phyloP scores from a whole-genome alignment of 2,329 filamentous ascomycete species.

The Pseudogymnoascus sp. region DNA sequence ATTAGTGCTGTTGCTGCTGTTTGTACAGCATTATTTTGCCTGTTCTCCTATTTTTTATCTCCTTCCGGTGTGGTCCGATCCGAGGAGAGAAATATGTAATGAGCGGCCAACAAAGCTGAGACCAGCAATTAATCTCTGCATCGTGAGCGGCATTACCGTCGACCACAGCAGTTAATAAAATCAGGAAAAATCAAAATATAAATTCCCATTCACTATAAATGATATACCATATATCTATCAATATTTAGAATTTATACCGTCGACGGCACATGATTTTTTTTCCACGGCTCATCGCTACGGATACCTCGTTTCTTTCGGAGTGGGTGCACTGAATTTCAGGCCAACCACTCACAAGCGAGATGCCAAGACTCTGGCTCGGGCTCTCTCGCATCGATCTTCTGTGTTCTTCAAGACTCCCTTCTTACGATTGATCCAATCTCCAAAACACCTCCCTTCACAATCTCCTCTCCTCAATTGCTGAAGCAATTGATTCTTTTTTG shows the following conservation, averaged over 20 bases:
- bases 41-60: slow-evolving; percentile 5
- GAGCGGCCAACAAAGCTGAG: background rate
- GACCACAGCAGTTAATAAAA: background rate
- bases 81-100: slow-evolving; percentile 7
- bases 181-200: slow-evolving; percentile 1
- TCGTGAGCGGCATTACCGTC: background rate
- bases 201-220: background rate
- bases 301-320: slow-evolving; percentile 5
- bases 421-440: slow-evolving; percentile 16
- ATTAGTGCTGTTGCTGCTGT: background rate
- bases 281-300: slow-evolving; percentile 5
- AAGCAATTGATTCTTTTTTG: slow-evolving; percentile 57
- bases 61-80: slow-evolving; percentile 9
- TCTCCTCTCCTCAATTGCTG: slow-evolving; percentile 59
- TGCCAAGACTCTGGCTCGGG: slow-evolving; percentile 11
- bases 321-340: slow-evolving; percentile 9
- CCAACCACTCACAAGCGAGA: slow-evolving; percentile 11
- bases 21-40: background rate
- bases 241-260: background rate
- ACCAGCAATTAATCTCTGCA: background rate
- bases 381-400: slow-evolving; percentile 12
- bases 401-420: slow-evolving; percentile 10
- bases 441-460: slow-evolving; percentile 36
- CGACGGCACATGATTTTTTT: slow-evolving; percentile 5
- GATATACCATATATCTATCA: background rate